These are phyloP conservation scores for Solanum dulcamara DNA, from an alignment of 257 asterid species.

Conservation along the genomic window DNA sequence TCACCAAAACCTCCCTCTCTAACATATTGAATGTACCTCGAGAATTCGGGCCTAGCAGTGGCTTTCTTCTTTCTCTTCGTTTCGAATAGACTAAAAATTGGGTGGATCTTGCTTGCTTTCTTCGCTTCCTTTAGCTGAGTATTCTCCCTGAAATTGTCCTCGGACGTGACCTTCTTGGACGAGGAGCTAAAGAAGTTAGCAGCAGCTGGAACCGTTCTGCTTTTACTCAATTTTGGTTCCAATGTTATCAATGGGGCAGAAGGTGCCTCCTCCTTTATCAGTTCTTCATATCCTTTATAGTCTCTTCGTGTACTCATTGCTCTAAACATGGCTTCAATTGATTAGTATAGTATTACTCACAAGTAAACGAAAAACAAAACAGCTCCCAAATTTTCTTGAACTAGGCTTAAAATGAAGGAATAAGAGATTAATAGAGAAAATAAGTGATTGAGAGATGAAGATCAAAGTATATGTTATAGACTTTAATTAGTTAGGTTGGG, in stretches of 20 bases:
- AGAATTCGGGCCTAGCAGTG: conserved; percentile 5
- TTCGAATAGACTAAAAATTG: not conserved
- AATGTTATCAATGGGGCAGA: not conserved
- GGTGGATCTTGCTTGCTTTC: conserved; percentile 14
- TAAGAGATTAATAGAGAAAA: not conserved
- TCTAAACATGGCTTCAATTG: conserved; percentile 33
- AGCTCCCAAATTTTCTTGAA: not conserved
- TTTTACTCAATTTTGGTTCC: not conserved
- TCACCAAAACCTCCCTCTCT: conserved; percentile 5
- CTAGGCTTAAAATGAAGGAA: not conserved
- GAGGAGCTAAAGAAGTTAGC: not conserved
- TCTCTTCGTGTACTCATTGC: conserved; percentile 39
- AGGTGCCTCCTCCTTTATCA: conserved; percentile 4
- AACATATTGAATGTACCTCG: conserved; percentile 1
- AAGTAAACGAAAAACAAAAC: not conserved
- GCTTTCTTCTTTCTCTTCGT: not conserved
- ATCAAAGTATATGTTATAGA: not conserved
- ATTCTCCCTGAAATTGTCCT: not conserved
- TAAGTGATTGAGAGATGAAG: no score
- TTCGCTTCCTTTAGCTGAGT: not conserved
- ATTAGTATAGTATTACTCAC: not conserved
- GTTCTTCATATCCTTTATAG: conserved; percentile 30
- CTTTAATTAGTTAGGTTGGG: not conserved
- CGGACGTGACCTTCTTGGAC: not conserved
- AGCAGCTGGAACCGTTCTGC: not conserved